phyloP scores from a whole-genome alignment of 2,329 filamentous ascomycete species.

The Nannizziopsis barbatae region DNA sequence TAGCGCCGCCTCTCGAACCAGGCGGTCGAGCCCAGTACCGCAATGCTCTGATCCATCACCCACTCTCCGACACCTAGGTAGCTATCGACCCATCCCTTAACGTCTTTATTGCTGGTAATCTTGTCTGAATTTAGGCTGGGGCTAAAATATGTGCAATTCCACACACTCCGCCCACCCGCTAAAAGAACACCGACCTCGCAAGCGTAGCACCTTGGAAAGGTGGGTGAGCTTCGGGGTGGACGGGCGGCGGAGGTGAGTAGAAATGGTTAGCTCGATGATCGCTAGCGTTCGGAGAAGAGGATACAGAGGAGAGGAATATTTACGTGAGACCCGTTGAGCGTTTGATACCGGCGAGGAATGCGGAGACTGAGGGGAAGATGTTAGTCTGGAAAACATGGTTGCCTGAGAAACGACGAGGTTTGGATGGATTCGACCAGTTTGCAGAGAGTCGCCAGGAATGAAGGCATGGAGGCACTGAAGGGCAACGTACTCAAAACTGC shows the following conservation, averaged over 20 bases:
- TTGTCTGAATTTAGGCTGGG: conserved; percentile 79
- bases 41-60: conserved; percentile 96
- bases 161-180: conserved; percentile 6
- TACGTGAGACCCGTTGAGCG: conserved; percentile 97
- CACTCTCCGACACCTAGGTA: conserved; percentile 93
- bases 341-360: conserved; percentile 93
- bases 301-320: conserved; percentile 37
- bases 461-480: not conserved
- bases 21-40: conserved; percentile 72
- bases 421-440: too few relatives aligned
- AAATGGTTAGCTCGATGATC: conserved; percentile 8
- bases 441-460: not conserved
- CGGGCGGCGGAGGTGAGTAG: conserved; percentile 10
- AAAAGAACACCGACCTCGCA: not conserved
- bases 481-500: conserved; percentile 67
- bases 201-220: not conserved
- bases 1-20: conserved; percentile 68
- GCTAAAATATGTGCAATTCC: conserved; percentile 21
- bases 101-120: conserved; percentile 69
- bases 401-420: not conserved
- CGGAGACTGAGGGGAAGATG: conserved; percentile 55
- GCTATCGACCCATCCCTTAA: conserved; percentile 80
- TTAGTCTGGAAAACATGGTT: conserved; percentile 1
- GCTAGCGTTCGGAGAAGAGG: conserved; percentile 1
- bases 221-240: conserved; percentile 8